Conservation (phyloP, 2,329 filamentous ascomycete species). For the Fonsecaea pugnacius region DNA sequence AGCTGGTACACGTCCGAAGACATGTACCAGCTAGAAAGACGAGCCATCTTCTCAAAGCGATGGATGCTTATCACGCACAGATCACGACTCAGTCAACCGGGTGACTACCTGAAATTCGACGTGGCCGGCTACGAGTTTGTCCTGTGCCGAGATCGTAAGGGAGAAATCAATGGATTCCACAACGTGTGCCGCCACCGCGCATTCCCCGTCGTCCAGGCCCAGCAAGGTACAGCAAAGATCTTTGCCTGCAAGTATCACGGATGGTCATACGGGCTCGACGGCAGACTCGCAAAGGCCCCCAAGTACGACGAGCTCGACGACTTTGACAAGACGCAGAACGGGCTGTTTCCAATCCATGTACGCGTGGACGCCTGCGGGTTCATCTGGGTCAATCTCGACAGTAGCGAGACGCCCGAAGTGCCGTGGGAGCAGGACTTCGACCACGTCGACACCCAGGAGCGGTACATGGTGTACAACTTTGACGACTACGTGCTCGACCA, state of each 20-base stretch:
- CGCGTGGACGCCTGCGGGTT: conserved; percentile 33
- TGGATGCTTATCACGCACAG: conserved; percentile 51
- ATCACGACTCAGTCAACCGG: conserved; percentile 54
- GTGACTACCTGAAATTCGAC: conserved; percentile 42
- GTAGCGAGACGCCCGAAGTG: conserved; percentile 25
- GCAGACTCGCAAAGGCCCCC: conserved; percentile 64
- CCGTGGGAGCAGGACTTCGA: conserved; percentile 34
- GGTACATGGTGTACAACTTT: conserved; percentile 59
- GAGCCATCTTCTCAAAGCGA: conserved; percentile 57
- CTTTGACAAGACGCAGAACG: conserved; percentile 63
- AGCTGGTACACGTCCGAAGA: conserved; percentile 57
- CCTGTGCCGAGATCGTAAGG: conserved; percentile 55
- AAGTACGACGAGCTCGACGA: conserved; percentile 61
- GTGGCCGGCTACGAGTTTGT: conserved; percentile 60
- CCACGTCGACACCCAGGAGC: conserved; percentile 50
- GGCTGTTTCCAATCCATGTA: conserved; percentile 50
- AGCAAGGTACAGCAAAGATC: conserved; percentile 43
- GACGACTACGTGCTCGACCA: conserved; percentile 57
- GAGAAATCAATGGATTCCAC: conserved; percentile 64
- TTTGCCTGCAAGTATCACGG: conserved; percentile 67
- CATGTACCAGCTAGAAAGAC: conserved; percentile 56
- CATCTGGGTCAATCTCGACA: conserved; percentile 37
- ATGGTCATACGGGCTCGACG: conserved; percentile 65
- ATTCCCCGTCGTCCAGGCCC: conserved; percentile 54
- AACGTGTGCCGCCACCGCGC: conserved; percentile 67